Evolutionary conservation across 129 eudicot genomes (phyloP).

Genomic region (Lactuca saligna): DNA sequence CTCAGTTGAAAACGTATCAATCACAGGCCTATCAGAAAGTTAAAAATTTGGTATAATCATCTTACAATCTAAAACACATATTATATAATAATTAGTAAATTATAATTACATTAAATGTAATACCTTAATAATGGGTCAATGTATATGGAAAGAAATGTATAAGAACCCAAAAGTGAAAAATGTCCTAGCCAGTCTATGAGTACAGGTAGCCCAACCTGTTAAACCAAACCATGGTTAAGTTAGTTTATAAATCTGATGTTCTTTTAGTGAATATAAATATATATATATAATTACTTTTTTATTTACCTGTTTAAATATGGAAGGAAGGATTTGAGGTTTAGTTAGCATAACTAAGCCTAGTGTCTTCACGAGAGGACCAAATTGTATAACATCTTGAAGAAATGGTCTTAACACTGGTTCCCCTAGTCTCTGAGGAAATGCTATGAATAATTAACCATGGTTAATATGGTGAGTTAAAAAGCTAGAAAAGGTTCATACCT

Average conservation of each 20-base stretch:
- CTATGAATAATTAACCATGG: neutral
- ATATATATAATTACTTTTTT: neutral
- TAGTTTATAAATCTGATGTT: neutral
- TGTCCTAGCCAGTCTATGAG: constrained; percentile 92
- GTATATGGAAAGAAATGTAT: constrained; percentile 74
- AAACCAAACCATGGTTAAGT: neutral
- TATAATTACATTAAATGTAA: constrained; percentile 6
- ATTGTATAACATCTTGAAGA: constrained; percentile 99
- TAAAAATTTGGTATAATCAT: constrained; percentile 2
- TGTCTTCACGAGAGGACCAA: constrained; percentile 95
- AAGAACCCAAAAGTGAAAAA: constrained; percentile 74
- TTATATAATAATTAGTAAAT: neutral
- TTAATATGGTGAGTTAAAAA: neutral
- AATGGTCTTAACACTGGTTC: constrained; percentile 96
- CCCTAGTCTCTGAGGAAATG: constrained; percentile 70
- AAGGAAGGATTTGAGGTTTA: constrained; percentile 82
- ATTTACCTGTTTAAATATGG: constrained; percentile 86
- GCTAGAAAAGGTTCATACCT: constrained; percentile 42
- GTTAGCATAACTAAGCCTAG: constrained; percentile 85
- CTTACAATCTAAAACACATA: constrained; percentile 2
- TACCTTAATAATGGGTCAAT: constrained; percentile 83
- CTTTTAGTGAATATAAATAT: neutral
- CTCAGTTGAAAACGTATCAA: constrained; percentile 49
- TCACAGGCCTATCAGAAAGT: constrained; percentile 55
- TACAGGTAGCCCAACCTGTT: constrained; percentile 88